Evolutionary conservation across 2,329 filamentous ascomycete species (phyloP).

Genomic region (Didymellaceae sp.): DNA sequence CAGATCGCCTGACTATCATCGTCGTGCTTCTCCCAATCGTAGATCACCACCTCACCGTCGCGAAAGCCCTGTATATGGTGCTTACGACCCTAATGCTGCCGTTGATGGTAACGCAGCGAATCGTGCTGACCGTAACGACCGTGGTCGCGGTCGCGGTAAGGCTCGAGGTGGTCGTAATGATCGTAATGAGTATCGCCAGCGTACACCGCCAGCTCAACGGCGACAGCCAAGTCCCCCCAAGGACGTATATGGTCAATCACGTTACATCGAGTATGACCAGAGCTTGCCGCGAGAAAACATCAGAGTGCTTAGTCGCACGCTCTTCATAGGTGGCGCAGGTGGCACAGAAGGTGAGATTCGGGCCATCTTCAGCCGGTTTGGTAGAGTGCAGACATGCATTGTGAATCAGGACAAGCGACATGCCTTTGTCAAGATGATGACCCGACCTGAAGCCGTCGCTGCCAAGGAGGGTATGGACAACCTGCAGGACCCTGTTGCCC

Average conservation of each 20-base stretch:
- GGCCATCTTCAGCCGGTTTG: conserved; percentile 78
- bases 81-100: conserved; percentile 69
- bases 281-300: conserved; percentile 77
- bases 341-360: conserved; percentile 81
- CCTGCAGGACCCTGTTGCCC: conserved; percentile 72
- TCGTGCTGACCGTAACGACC: conserved; percentile 59
- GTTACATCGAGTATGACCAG: conserved; percentile 82
- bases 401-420: conserved; percentile 98
- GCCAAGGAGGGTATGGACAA: conserved; percentile 91
- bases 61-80: conserved; percentile 73
- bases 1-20: conserved; percentile 71
- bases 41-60: conserved; percentile 66
- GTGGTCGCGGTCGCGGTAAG: conserved; percentile 61
- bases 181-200: conserved; percentile 76
- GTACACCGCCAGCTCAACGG: conserved; percentile 78
- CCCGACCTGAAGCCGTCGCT: conserved; percentile 78
- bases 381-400: conserved; percentile 94
- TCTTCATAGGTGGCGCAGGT: conserved; percentile 91
- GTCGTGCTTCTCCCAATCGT: conserved; percentile 62
- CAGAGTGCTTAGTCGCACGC: conserved; percentile 84
- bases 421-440: conserved; percentile 98
- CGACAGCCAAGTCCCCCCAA: conserved; percentile 62
- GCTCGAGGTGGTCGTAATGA: conserved; percentile 55
- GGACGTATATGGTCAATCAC: conserved; percentile 54
- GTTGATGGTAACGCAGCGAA: conserved; percentile 66